These are phyloP conservation scores for Pythium phragmitis DNA, from an alignment of 352 stramenopile genomes.

Conservation along the genomic window DNA sequence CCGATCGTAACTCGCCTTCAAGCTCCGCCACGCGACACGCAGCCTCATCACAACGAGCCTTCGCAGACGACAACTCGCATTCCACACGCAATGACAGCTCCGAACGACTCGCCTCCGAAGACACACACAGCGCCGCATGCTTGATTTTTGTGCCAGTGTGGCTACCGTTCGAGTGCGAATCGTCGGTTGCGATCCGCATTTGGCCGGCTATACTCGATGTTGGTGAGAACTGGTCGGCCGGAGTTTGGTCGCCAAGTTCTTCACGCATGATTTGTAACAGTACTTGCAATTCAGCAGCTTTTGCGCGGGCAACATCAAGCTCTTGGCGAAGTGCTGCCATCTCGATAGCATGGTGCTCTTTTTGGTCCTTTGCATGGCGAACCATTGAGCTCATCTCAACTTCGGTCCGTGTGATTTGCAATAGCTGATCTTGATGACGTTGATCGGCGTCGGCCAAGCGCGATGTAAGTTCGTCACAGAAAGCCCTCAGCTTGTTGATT, in stretches of 20 bases:
- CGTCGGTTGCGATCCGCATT: neutral
- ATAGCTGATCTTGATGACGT: neutral
- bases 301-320: neutral
- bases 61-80: no score
- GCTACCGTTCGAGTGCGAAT: neutral
- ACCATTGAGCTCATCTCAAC: neutral
- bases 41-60: no score
- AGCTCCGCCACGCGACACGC: no score
- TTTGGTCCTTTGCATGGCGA: neutral
- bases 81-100: neutral
- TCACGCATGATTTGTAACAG: neutral
- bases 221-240: neutral
- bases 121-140: conserved; percentile 12
- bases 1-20: no score
- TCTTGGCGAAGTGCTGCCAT: neutral
- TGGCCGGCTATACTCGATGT: neutral
- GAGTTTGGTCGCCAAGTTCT: neutral
- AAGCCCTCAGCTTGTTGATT: conserved; percentile 8
- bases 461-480: conserved; percentile 10
- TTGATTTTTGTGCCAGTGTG: neutral
- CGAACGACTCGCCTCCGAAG: conserved; percentile 1
- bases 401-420: neutral
- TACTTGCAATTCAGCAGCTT: neutral
- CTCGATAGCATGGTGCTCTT: neutral
- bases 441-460: neutral